These are phyloP conservation scores for Eucalyptus camaldulensis DNA, from an alignment of 345 rosid genomes.

Conservation along the genomic window DNA sequence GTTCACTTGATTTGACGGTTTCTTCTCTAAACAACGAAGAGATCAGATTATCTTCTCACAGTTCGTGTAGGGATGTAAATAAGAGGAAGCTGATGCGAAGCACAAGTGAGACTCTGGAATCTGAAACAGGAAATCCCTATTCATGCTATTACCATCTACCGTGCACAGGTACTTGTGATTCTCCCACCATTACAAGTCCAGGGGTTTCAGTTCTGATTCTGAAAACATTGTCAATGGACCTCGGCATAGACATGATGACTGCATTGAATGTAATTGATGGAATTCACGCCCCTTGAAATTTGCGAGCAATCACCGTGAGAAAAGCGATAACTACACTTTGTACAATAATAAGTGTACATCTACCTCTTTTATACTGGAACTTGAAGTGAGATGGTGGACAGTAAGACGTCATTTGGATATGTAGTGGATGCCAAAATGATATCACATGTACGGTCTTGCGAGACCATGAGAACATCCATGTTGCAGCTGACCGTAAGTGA, in stretches of 20 bases:
- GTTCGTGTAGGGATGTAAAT: no score
- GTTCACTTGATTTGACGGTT: no score
- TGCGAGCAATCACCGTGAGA: not conserved
- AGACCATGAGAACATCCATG: not conserved
- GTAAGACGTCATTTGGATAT: not conserved
- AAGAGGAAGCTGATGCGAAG: no score
- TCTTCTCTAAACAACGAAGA: no score
- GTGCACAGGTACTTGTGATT: no score
- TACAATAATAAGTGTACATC: not conserved
- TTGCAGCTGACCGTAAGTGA: not conserved
- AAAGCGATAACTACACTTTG: not conserved
- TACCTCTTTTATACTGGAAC: not conserved
- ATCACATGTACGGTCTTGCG: not conserved
- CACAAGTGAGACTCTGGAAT: fast-evolving
- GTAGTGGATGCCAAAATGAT: not conserved
- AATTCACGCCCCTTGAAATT: not conserved
- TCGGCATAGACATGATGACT: conserved; percentile 1
- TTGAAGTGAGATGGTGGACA: not conserved
- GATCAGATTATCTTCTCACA: no score
- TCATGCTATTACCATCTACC: no score
- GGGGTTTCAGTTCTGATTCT: no score
- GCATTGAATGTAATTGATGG: conserved; percentile 72
- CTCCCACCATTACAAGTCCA: no score
- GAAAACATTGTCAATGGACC: no score
- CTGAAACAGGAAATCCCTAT: no score